Conservation (phyloP, 371 early-diverging fungal species). For the Smittium culicis region DNA sequence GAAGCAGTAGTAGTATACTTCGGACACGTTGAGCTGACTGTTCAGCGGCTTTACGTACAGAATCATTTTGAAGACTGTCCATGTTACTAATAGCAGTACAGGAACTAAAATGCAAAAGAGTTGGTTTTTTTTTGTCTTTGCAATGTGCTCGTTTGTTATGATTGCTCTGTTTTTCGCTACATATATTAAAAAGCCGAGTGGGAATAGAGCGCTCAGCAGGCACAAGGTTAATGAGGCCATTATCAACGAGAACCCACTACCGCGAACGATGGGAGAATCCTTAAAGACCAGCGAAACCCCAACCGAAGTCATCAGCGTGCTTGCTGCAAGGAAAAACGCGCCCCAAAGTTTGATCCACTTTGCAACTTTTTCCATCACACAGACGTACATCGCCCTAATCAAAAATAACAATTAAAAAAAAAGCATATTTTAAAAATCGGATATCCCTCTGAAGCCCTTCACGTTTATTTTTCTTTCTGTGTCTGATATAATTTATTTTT, state of each 20-base stretch:
- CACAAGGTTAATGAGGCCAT: conserved; percentile 4
- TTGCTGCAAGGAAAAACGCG: neutral
- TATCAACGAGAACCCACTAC: conserved; percentile 7
- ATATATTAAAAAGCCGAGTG: neutral
- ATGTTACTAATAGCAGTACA: neutral
- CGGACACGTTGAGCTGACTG: neutral
- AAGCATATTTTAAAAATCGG: no score
- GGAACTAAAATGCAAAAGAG: neutral
- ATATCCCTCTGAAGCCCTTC: no score
- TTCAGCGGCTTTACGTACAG: neutral
- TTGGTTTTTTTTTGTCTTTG: neutral
- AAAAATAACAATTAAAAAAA: neutral
- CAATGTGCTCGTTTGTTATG: neutral
- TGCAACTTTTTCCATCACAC: neutral
- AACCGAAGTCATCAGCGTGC: neutral
- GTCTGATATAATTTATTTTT: no score
- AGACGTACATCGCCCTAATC: conserved; percentile 3
- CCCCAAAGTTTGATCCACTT: neutral
- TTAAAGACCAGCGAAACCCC: conserved; percentile 7
- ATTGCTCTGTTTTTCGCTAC: neutral
- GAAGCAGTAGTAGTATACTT: neutral
- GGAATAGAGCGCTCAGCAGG: neutral
- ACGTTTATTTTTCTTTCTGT: no score
- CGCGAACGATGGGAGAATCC: conserved; percentile 3
- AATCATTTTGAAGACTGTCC: conserved; percentile 5